Evolutionary conservation across 2,329 filamentous ascomycete species (phyloP).

Genomic region (Fusarium sp.): DNA sequence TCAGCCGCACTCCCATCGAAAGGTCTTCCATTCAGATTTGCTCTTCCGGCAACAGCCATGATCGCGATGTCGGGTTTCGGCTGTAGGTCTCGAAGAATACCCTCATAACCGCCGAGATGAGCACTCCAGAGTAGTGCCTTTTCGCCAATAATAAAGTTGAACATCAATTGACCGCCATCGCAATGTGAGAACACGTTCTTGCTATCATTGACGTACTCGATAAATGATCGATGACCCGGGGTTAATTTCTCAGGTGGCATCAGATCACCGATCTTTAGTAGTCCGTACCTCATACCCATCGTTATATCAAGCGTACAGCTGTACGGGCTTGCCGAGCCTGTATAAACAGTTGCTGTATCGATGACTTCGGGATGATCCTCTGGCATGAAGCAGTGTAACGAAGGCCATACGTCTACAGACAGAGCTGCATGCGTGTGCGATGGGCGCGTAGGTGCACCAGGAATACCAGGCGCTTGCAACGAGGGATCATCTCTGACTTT

Average conservation of each 20-base stretch:
- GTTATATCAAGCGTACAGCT: background rate
- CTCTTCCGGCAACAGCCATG: background rate
- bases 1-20: constrained; percentile 1
- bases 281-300: background rate
- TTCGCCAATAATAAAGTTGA: background rate
- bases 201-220: background rate
- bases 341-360: background rate
- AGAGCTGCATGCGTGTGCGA: background rate
- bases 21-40: background rate
- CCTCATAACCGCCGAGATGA: background rate
- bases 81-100: background rate
- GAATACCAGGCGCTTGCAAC: accelerated
- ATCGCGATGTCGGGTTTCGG: constrained; percentile 3
- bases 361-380: background rate
- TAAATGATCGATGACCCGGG: background rate
- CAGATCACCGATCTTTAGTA: background rate
- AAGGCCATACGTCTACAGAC: background rate
- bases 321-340: background rate
- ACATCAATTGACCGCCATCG: background rate
- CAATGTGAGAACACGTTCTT: background rate
- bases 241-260: background rate
- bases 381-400: background rate
- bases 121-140: background rate
- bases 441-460: background rate
- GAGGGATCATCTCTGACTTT: background rate